Evolutionary conservation across 805 yeast genomes (phyloP), one percentile per base, ranked within the genome.

Genomic region (Ogataea methylovora): DNA sequence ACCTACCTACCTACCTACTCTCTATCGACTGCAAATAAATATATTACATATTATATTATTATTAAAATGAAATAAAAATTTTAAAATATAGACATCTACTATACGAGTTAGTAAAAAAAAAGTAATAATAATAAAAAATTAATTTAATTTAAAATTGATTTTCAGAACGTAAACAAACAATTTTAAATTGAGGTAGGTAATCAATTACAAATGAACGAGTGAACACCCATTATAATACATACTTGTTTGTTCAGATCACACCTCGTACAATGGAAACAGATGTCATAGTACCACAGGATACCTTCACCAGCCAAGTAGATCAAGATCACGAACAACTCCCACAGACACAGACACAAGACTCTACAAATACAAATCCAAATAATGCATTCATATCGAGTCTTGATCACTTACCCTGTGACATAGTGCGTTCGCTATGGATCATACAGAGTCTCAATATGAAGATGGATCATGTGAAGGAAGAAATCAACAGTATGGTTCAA

Each of bases 341-440:
- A 8, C 8, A 7, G n/a, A 5, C 10, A 18, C 14, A 4, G 10
- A 17, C 11, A 11, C n/a, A 13, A 12, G 27, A 25, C 5, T 13
- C 14, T 18, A 27, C 19, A 12, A 27, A 18, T 10, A 18, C 17
- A 11, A 27, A 18, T 27, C 21, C 32, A 4, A 30, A 30, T 30
- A 30, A 56, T 37, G 59, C 59, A 14, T 57, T 59, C 35, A 56
- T 59, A 10, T 58, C 61, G 7, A 54, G 58, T 9, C 42, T 61
- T 34, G 66, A 61, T 36, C 66, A 61, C 37, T 34, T 61, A 12
- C 66, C 66, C 1, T 61, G 66, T 38, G 66, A 61, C 34, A 40
- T 61, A 8, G 60, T 57, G 15, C 39, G 63, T 27, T 56, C 60
- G 3, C 35, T 61, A 30, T 61, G 66, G 65, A 24, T 61, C 8